Percentiles rank a stretch among this genome's conserved stretches.
Evolutionary conservation across 2,329 filamentous ascomycete genomes (phyloP).

Genomic region (Aspergillus costaricaensis): DNA sequence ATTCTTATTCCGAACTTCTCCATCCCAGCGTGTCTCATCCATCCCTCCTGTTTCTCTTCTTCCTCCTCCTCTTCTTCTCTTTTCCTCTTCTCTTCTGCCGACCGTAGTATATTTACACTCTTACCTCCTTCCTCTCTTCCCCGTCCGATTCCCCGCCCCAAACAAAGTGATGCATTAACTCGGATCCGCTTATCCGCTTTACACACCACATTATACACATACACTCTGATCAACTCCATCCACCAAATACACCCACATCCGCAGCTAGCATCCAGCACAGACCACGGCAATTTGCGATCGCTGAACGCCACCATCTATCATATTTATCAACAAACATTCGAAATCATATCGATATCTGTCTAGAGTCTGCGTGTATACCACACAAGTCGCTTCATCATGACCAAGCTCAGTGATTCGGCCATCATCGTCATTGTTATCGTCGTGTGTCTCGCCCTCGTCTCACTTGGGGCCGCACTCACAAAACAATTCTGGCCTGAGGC

Average conservation of each 20-base stretch:
- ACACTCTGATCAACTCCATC: neutral
- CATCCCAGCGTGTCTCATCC: too few relatives aligned
- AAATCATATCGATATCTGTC: too few relatives aligned
- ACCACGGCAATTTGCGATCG: neutral
- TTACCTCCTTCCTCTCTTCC: neutral
- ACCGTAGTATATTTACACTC: neutral
- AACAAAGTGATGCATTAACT: neutral
- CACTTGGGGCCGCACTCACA: slow-evolving; percentile 33
- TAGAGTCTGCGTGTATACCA: neutral
- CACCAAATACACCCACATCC: neutral
- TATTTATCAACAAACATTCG: too few relatives aligned
- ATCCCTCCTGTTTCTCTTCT: neutral
- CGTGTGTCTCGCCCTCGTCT: slow-evolving; percentile 31
- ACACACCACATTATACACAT: neutral
- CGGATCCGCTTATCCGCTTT: neutral
- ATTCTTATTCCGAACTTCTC: neutral
- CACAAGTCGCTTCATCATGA: slow-evolving; percentile 16
- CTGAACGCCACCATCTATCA: neutral
- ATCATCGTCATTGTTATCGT: slow-evolving; percentile 38
- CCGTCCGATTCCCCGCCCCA: neutral
- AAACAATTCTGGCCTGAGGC: slow-evolving; percentile 29
- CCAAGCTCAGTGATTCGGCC: slow-evolving; percentile 23
- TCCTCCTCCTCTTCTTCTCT: too few relatives aligned
- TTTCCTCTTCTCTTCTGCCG: neutral
- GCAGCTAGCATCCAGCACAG: neutral